Base-by-base conservation (phyloP, 805 yeast species). In the Lipomyces orientalis region DNA sequence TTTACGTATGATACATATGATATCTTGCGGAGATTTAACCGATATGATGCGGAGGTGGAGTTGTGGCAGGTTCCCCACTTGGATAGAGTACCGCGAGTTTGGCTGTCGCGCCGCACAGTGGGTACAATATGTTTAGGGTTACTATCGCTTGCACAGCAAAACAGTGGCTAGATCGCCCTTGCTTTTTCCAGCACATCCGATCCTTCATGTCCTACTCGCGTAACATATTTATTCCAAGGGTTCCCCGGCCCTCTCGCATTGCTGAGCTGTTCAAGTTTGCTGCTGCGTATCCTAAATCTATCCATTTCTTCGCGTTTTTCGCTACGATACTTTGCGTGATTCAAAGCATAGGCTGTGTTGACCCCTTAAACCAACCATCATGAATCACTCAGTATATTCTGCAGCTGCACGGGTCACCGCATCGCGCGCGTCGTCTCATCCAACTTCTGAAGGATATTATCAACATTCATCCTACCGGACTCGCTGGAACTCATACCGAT, bases 401-500 rank as follows among this genome's bases (percentile, higher is more conserved):
- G 49, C 49, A 43, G 49, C 22, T 4, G 49, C 49, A n/a, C 19
- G 49, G 22, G 22, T 19, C 16, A 43, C 49, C 22, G 49, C 22
- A 43, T 43, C 49, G 10, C n/a, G 22, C 22, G 22, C 49, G n/a
- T 43, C 49, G 19, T 16, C 49, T 16, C 19, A 43, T 43, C 22
- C 8, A 37, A 4, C 16, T 43, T 43, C 49, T 43, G 49, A 19
- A 16, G 22, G 49, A 2, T 16, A n/a, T n/a, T 43, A 43, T n/a
- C 49, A 43, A 43, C 49, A 43, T n/a, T 43, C 49, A 14, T 43
- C 49, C 49, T 43, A 43, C 49, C 49, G n/a, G 49, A 43, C 22
- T 16, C 49, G 9, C 22, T 43, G 49, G 49, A 43, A 43, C 49
- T 43, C 49, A 43, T 43, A 43, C 16, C 49, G 49, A 16, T 43